These are phyloP conservation scores for Helenozyma rhizophorensis DNA, from an alignment of 805 yeast species.

Conservation along the genomic window DNA sequence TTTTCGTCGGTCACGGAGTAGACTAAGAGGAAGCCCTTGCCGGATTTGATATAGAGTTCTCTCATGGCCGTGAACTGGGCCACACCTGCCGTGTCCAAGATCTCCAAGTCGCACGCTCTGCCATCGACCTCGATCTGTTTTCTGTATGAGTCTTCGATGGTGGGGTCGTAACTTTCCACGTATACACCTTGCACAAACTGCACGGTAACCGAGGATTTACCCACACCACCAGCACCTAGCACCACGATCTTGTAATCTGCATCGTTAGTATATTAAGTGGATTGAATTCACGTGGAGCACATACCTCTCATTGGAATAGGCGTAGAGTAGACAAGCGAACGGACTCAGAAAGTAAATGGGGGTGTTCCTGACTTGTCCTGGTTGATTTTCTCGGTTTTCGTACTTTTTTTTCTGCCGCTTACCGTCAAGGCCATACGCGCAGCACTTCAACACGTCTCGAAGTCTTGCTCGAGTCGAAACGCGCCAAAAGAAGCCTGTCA, in stretches of 20 bases:
- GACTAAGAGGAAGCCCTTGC: slow-evolving; percentile 65
- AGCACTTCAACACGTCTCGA: too few species aligned
- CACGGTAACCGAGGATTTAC: slow-evolving; percentile 89
- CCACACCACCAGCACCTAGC: slow-evolving; percentile 96
- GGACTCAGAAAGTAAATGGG: too few species aligned
- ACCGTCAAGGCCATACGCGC: too few species aligned
- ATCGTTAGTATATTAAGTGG: slow-evolving; percentile 7
- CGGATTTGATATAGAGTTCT: slow-evolving; percentile 80
- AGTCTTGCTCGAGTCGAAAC: too few species aligned
- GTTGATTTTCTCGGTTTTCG: too few species aligned
- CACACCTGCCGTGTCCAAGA: slow-evolving; percentile 58
- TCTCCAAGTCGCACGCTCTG: slow-evolving; percentile 77
- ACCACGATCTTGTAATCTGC: slow-evolving; percentile 85
- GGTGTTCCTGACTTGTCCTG: too few species aligned
- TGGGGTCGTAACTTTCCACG: slow-evolving; percentile 91
- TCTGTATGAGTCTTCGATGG: slow-evolving; percentile 93
- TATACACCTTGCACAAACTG: slow-evolving; percentile 89
- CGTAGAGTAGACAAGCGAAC: too few species aligned
- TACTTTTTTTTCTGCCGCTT: too few species aligned
- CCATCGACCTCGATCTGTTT: slow-evolving; percentile 88
- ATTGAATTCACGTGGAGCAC: too few species aligned
- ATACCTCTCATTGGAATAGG: too few species aligned
- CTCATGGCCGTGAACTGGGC: slow-evolving; percentile 96
- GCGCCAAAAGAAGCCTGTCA: too few species aligned
- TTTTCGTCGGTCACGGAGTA: slow-evolving; percentile 58